phyloP scores from a whole-genome alignment of 2,329 filamentous ascomycete species.

The Xylariales sp. region DNA sequence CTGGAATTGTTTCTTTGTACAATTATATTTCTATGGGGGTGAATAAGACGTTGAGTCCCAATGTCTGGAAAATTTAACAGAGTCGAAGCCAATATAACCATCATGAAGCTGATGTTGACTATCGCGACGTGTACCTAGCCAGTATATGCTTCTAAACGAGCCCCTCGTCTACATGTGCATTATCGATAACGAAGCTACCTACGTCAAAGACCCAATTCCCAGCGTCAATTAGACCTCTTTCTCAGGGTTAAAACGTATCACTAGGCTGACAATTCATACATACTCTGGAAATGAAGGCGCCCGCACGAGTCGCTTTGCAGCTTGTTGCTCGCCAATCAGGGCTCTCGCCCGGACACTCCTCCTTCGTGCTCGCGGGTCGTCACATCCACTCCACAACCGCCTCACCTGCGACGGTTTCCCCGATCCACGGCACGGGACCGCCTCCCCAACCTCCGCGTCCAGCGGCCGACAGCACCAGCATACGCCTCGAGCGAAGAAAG shows the following conservation, averaged over 20 bases:
- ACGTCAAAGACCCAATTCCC: background rate
- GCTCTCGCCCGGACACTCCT: conserved; percentile 41
- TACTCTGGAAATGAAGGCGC: conserved; percentile 54
- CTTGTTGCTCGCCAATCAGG: conserved; percentile 47
- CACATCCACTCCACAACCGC: conserved; percentile 50
- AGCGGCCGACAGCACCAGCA: conserved; percentile 50
- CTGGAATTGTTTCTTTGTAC: background rate
- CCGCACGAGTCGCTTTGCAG: conserved; percentile 55
- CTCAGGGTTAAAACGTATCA: background rate
- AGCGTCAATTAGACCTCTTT: background rate
- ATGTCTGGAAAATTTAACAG: background rate
- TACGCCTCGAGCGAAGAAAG: conserved; percentile 62
- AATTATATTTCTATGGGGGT: too few relatives aligned
- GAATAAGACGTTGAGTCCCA: background rate
- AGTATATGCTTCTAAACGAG: conserved; percentile 12
- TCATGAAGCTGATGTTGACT: too few relatives aligned
- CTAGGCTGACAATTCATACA: background rate
- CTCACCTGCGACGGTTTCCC: conserved; percentile 60
- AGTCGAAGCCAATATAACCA: background rate
- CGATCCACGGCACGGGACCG: conserved; percentile 68
- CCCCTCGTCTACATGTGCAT: background rate
- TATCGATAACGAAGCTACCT: conserved; percentile 26
- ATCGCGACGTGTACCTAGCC: background rate
- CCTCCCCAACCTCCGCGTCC: conserved; percentile 67
- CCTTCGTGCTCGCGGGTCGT: conserved; percentile 44